phyloP scores from a whole-genome alignment of 2,329 filamentous ascomycete genomes.

The Diplocarpon mali region DNA sequence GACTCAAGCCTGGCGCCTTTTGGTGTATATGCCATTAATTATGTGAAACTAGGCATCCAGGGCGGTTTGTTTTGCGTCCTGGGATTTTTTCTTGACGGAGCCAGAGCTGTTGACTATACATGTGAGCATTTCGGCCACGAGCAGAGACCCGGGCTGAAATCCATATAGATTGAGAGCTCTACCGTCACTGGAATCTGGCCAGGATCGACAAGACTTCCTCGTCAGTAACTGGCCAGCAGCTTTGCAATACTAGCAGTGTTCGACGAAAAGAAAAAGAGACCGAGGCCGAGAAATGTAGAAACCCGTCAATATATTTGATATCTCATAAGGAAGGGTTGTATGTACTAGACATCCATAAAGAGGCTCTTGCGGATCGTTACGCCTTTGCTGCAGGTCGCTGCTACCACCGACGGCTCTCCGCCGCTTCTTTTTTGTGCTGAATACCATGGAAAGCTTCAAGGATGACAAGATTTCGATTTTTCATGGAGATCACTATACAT shows the following conservation, averaged over 20 bases:
- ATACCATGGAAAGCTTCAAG: too few species aligned
- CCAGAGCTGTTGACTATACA: neutral
- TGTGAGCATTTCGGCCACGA: neutral
- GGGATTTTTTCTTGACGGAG: neutral
- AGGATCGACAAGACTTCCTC: slow-evolving; percentile 1
- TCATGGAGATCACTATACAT: too few species aligned
- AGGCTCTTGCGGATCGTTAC: too few species aligned
- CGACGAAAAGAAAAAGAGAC: neutral
- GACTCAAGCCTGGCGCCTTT: neutral
- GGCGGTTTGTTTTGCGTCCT: neutral
- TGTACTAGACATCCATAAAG: too few species aligned
- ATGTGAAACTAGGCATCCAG: neutral
- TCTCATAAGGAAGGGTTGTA: too few species aligned
- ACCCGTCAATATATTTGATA: too few species aligned
- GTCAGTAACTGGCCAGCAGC: neutral
- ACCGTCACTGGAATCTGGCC: neutral
- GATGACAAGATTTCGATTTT: too few species aligned
- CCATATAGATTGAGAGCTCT: neutral
- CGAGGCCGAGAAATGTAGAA: neutral
- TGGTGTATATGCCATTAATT: neutral
- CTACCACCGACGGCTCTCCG: too few species aligned
- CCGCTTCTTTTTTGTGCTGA: too few species aligned
- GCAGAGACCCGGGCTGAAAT: neutral
- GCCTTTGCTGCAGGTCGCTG: too few species aligned
- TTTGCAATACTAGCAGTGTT: neutral